Base-by-base conservation (phyloP, 129 eudicot species). In the Flaveria trinervia region DNA sequence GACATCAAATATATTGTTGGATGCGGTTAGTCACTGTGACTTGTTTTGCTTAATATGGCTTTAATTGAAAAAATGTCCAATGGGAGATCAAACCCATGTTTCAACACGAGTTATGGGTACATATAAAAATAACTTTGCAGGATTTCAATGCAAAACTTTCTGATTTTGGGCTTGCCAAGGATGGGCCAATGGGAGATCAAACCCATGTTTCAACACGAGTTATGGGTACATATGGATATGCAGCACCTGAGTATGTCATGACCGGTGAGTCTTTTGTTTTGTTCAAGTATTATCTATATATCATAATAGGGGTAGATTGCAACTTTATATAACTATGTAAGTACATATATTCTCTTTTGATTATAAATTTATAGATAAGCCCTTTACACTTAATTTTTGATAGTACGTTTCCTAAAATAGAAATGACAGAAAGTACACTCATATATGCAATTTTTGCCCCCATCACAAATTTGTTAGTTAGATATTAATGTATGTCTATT, bases 191-290 rank as follows among this genome's bases (percentile, higher is more conserved):
- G 84, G 97, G 98, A 69, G 98, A 93, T 80, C 97, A 93, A 79
- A 93, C 98, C 16, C 98, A 93, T 72, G 98, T 90, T 17, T 93
- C 98, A 26, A 93, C 98, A 22, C 92, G 98, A 52, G 98, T 93
- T 23, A 90, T 93, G 98, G 98, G 97, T 68, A 93, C 98, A 57
- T 93, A 88, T 41, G 98, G 98, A 22, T 93, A 93, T 83, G 98
- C 98, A 55, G 98, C 98, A 74, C 98, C 98, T 14, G 98, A 93
- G 81, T 90, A 93, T 83, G 90, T 93, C 72, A 87, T 93, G 98
- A 90, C 98, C 13, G 98, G 97, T 92, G 80, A 87, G 96, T 68
- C 48, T 2, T 22, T 64, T 30, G 22, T 67, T 79, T 55, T 49
- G 60, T 59, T 46, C 49, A 50, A 28, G 71, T 4, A 39, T 51